phyloP scores from a whole-genome alignment of 2,329 filamentous ascomycete species.

The Diaporthe vaccinii region DNA sequence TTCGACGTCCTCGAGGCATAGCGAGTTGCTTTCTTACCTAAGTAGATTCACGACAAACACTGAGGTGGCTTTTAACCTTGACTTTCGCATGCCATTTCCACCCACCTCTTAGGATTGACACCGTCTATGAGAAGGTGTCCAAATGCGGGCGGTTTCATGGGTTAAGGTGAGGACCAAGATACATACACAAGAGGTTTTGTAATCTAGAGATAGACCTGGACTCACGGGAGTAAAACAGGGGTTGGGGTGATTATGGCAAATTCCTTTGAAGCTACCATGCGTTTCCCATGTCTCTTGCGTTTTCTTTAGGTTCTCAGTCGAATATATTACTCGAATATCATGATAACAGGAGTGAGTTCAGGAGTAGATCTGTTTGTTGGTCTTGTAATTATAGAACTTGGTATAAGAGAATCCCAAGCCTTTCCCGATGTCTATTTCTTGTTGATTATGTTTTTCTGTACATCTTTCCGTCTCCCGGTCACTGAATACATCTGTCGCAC shows the following conservation, averaged over 20 bases:
- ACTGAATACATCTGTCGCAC: not conserved
- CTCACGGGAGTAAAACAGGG: not conserved
- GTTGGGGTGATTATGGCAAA: not conserved
- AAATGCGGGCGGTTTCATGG: not conserved
- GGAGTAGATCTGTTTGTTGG: not conserved
- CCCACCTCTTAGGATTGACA: no score
- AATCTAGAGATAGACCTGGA: not conserved
- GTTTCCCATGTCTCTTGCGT: not conserved
- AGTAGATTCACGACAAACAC: no score
- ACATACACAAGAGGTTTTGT: not conserved
- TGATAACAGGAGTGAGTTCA: not conserved
- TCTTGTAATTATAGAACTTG: no score
- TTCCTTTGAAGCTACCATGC: not conserved
- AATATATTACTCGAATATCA: no score
- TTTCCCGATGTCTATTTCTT: no score
- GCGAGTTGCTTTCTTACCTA: no score
- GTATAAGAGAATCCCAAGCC: no score
- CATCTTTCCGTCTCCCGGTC: no score
- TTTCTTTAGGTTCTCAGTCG: not conserved
- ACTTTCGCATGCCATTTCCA: not conserved
- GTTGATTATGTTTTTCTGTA: no score
- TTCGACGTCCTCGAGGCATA: no score
- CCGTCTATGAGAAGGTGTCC: no score
- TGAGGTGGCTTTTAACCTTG: no score
- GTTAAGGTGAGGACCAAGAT: not conserved